Percentiles rank a stretch among this genome's conserved stretches.
Conservation (phyloP, 495 filamentous ascomycete species). For the Aspergillus heteromorphus region DNA sequence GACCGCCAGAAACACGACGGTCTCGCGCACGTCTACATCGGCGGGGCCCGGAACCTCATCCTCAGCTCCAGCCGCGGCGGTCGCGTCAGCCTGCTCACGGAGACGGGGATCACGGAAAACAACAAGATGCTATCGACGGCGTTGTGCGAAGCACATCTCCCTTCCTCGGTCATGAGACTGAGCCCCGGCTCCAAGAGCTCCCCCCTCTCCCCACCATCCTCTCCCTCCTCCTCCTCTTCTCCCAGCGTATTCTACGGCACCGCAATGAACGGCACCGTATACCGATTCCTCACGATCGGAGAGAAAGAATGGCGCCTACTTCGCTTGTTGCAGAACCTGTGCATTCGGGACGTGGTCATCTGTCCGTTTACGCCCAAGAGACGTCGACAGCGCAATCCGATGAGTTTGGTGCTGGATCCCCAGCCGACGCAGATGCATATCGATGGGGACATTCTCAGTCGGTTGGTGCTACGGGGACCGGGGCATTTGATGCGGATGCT, state of each 20-base stretch:
- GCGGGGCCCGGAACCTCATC: constrained; percentile 24
- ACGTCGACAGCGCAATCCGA: constrained; percentile 20
- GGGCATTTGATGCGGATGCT: constrained; percentile 40
- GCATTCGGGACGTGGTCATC: constrained; percentile 31
- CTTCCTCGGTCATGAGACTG: constrained; percentile 30
- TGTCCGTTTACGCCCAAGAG: constrained; percentile 32
- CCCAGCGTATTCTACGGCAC: constrained; percentile 46
- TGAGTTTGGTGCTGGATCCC: constrained; percentile 24
- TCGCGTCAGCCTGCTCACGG: constrained; percentile 27
- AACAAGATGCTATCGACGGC: constrained; percentile 22
- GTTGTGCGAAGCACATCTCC: constrained; percentile 28
- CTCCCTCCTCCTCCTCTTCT: constrained; percentile 5
- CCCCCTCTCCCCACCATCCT: constrained; percentile 5
- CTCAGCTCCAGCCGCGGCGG: constrained; percentile 33
- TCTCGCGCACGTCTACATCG: constrained; percentile 33
- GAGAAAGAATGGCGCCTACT: constrained; percentile 56
- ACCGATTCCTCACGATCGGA: constrained; percentile 53
- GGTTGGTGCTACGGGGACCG: constrained; percentile 44
- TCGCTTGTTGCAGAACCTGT: constrained; percentile 57
- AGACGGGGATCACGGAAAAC: constrained; percentile 15
- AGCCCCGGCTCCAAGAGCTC: constrained; percentile 12
- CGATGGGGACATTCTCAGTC: constrained; percentile 60
- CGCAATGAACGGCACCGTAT: constrained; percentile 60
- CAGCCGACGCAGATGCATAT: constrained; percentile 52
- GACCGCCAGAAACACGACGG: constrained; percentile 33